phyloP scores from a whole-genome alignment of 495 filamentous ascomycete species.

The Talaromyces nanjingensis region DNA sequence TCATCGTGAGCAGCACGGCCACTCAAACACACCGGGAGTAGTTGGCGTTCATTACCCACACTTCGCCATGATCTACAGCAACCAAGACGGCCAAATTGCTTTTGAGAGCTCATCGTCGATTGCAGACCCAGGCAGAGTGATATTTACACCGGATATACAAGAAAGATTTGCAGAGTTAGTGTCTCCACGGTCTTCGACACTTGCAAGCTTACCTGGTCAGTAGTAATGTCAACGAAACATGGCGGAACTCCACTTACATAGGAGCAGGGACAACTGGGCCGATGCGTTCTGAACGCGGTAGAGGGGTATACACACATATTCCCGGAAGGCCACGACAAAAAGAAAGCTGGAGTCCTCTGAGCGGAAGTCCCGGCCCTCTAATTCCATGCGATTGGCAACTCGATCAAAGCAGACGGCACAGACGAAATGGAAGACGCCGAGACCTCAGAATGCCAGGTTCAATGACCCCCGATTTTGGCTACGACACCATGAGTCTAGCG shows the following conservation, averaged over 20 bases:
- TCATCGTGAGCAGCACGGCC: conserved; percentile 8
- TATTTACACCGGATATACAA: conserved; percentile 35
- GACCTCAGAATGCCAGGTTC: neutral
- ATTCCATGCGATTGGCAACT: conserved; percentile 7
- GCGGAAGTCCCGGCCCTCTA: neutral
- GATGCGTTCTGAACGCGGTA: neutral
- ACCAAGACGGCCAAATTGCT: conserved; percentile 30
- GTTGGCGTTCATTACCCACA: conserved; percentile 26
- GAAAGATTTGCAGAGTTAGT: conserved; percentile 29
- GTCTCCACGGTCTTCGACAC: conserved; percentile 12
- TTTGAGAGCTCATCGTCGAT: conserved; percentile 30
- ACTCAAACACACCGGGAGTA: conserved; percentile 4
- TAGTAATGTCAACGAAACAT: neutral
- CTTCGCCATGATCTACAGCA: conserved; percentile 34
- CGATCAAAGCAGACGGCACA: conserved; percentile 5
- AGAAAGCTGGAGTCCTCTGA: neutral
- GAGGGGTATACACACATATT: neutral
- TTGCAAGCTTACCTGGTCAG: conserved; percentile 3
- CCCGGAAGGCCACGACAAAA: neutral
- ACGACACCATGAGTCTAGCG: conserved; percentile 1
- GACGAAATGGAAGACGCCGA: conserved; percentile 2
- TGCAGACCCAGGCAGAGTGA: conserved; percentile 25
- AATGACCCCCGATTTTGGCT: neutral
- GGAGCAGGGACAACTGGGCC: neutral
- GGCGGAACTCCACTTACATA: neutral